A percentile compares a stretch with the other conserved stretches of the same genome.
Conservation (phyloP, 345 rosid species). For the Geranium rotundifolium region DNA sequence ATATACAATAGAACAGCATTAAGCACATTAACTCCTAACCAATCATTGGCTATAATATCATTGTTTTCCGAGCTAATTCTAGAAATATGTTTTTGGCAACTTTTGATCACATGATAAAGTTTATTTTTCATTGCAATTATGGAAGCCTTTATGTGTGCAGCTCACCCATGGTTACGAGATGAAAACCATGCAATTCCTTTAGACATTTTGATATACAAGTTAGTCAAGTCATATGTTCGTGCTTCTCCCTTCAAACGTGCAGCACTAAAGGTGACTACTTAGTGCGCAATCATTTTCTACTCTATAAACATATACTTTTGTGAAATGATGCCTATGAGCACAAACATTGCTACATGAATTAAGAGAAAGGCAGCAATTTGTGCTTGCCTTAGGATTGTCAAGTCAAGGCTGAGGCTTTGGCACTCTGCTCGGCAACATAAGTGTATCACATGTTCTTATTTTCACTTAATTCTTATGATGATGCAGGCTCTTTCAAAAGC, state of each 20-base stretch:
- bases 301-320: neutral
- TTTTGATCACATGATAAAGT: neutral
- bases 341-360: neutral
- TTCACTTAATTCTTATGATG: constrained; percentile 9
- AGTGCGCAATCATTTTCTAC: neutral
- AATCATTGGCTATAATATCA: neutral
- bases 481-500: constrained; percentile 88
- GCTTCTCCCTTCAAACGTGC: constrained; percentile 70
- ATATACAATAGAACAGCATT: neutral
- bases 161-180: constrained; percentile 84
- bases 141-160: constrained; percentile 34
- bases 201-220: constrained; percentile 69
- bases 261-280: constrained; percentile 61
- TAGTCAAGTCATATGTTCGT: constrained; percentile 61
- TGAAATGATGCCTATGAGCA: neutral
- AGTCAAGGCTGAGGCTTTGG: neutral
- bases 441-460: constrained; percentile 1
- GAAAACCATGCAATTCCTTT: constrained; percentile 50
- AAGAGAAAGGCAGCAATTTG: no score
- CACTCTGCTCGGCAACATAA: neutral
- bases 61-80: neutral
- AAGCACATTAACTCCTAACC: neutral
- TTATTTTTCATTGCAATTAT: neutral
- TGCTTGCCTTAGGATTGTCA: neutral
- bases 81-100: neutral